Base-by-base conservation (phyloP, 2,329 filamentous ascomycete species). In the Cercospora sp. region DNA sequence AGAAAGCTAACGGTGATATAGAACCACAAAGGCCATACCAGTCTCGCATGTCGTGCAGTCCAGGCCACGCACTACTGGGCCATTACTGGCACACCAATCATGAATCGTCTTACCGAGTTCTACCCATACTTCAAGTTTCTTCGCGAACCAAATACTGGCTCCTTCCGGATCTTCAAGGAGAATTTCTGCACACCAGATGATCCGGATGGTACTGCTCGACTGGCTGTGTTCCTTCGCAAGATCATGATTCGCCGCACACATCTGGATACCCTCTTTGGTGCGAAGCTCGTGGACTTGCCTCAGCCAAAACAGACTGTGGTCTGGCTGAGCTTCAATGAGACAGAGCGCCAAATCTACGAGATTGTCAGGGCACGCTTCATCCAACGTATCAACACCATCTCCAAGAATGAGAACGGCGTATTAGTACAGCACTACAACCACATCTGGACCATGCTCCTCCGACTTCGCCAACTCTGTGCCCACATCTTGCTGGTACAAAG, bases 181-280 rank as follows among this genome's bases (percentile, higher is more conserved):
- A 84, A 83, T 61, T 84, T 82, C 74, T 80, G 78, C 69, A 74
- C 65, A 1, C 58, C 76, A n/a, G 69, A 70, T 0, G 71, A 73
- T 2, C 66, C 77, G 10, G 63, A 74, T 0, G 78, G 80, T 5
- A 77, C 75, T 0, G 76, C 80, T 43, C 77, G 79, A 3, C 75
- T 84, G 0, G 71, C 79, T 1, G 75, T 77, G 1, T 78, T 81
- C 5, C 74, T 84, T 0, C 73, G 75, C 1, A 80, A 78, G 67
- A 82, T 86, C 63, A 86, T 89, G 83, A 81, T 86, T 16, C 80
- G 87, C 5, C 81, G 86, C 5, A 88, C 86, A 0, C 86, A 88
- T 74, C 76, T 77, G 1, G 85, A 87, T 64, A 81, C 76, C 0
- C 79, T 89, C 16, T 85, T 89, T 68, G 80, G 82, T 1, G 78